Base-by-base conservation (phyloP, 768 basidiomycete genomes). In the Agaricus sinodeliciosus region DNA sequence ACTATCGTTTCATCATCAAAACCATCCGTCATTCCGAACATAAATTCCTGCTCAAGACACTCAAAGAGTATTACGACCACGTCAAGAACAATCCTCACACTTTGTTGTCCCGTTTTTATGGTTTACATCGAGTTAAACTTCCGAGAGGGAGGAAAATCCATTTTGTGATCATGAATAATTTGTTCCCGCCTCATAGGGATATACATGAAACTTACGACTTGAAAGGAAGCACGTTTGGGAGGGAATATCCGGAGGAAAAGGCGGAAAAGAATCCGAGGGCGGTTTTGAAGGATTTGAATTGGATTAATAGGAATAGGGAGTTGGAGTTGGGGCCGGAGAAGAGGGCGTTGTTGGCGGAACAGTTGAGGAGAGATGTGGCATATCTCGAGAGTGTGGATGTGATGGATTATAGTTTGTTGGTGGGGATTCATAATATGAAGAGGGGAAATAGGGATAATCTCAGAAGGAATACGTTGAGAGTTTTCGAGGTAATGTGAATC, bases 1-100 rank as follows among this genome's bases (percentile, higher is more conserved):
- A 99, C 73, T 99, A 98, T 64, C 87, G 95, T 2, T 99, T 96
- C 75, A 99, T 99, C 72, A 98, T 99, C 82, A 99, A 99, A 72
- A 99, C 95, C 15, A 97, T 99, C 57, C 90, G 84, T 12, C 92
- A 94, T 62, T 78, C 82, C 34, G 96, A 99, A 65, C 94, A 96
- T 76, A 90, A 91, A 66, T 98, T 94, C 68, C 77, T 99, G 1
- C 79, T 94, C 19, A 76, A 75, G 9, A 90, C 97, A 58, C 79
- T 99, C 44, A 82, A 80, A 60, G 69, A 82, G 42, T 98, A 98
- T 67, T 82, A 95, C 66, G 73, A 76, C 15, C 93, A 98, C 63
- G 81, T 98, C 56, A 84, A 84, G 65, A 76, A 69, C 40, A 97
- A 98, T 68, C 96, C 96, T 0, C 94, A 98, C 63, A 96, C 94